Conservation (phyloP, 2,329 filamentous ascomycete genomes). For the Diaporthe sp. region DNA sequence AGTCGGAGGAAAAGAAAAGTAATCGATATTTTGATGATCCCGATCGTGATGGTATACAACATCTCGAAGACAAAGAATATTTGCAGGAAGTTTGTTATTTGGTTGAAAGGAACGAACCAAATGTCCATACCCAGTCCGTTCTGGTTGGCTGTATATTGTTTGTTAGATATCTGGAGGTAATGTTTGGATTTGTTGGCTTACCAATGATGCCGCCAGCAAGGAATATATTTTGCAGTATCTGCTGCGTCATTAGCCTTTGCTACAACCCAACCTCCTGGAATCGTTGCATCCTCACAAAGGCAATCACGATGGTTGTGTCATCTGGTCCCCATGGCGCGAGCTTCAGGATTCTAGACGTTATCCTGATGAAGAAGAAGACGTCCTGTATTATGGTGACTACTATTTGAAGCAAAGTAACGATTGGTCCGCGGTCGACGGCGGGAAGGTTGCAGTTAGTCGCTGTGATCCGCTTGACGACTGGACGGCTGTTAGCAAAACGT, state of each 20-base stretch:
- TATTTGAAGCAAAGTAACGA: slow-evolving; percentile 19
- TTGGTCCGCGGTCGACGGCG: slow-evolving; percentile 3
- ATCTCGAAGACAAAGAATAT: slow-evolving; percentile 18
- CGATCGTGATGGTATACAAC: not conserved
- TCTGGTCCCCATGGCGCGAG: slow-evolving; percentile 21
- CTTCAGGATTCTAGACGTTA: not conserved
- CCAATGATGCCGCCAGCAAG: slow-evolving; percentile 26
- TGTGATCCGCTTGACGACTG: slow-evolving; percentile 15
- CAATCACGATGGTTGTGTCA: slow-evolving; percentile 18
- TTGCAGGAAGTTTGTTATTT: slow-evolving; percentile 1
- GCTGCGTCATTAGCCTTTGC: not conserved
- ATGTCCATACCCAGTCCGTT: slow-evolving; percentile 16
- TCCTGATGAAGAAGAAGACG: slow-evolving; percentile 15
- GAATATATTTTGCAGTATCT: slow-evolving; percentile 21
- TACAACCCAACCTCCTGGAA: not conserved
- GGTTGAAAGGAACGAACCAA: slow-evolving; percentile 9
- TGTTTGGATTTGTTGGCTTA: not conserved
- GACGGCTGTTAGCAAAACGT: not conserved
- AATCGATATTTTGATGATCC: slow-evolving; percentile 11
- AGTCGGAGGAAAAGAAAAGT: slow-evolving; percentile 14
- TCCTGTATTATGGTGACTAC: slow-evolving; percentile 23
- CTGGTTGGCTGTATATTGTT: not conserved
- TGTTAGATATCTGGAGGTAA: not conserved
- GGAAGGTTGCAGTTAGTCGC: slow-evolving; percentile 14
- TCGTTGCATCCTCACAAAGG: not conserved